Evolutionary conservation across 345 rosid genomes (phyloP), one percentile per base, ranked within the genome.

Genomic region (Hevea brasiliensis): DNA sequence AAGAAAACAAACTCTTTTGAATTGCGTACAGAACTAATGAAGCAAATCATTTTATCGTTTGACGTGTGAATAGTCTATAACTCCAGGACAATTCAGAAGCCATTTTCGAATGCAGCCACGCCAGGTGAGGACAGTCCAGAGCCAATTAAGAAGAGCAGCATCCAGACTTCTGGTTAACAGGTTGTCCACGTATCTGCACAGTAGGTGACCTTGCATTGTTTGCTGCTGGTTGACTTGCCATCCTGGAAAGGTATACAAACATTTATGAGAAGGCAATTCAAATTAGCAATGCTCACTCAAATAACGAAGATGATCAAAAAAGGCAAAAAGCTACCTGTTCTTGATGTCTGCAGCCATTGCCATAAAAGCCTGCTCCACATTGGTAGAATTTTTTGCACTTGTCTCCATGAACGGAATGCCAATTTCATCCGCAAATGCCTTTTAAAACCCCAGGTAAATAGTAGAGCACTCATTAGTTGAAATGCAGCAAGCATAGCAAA

Each of bases 141-240:
- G 54, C 54, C 57, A 15, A 67, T 77, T 77, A 92, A 80, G 97
- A 87, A 35, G 97, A 92, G 88, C 98, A 90, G 88, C 98, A 92
- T 55, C 98, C 95, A 6, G 90, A 72, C 75, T 94, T 94, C 84
- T 94, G 98, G 89, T 86, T 90, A 17, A 94, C 92, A 12, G 97
- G 95, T 80, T 92, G 97, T 68, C 98, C 98, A 48, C 95, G 88
- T 61, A 94, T 90, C 85, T 92, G 94, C 76, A 94, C 98, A 0
- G 97, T 92, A 35, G 98, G 89, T 50, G 95, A 97, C 81, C 93
- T 88, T 4, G 95, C 87, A 35, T 85, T 86, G 74, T 79, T 84
- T 74, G 77, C 74, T 13, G 90, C 87, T 15, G 98, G 98, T 81
- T 94, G 98, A 81, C 94, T 92, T 9, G 97, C 98, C 98, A 94